A percentile compares a stretch with the other conserved stretches of the same genome.
Evolutionary conservation across 2,329 filamentous ascomycete genomes (phyloP).

Genomic region (Plenodomus biglobosus): DNA sequence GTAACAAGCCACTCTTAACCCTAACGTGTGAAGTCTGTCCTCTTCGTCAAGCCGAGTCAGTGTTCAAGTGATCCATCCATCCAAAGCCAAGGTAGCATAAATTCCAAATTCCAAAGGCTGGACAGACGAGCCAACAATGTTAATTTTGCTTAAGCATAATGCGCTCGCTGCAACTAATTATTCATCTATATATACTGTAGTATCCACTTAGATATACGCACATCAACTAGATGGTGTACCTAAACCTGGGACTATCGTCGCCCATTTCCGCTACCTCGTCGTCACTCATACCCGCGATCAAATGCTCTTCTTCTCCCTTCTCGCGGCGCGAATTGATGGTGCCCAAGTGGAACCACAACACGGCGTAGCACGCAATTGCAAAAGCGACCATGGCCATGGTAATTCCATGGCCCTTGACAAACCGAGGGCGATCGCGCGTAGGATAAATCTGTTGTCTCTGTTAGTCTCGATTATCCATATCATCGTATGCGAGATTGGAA

Average conservation of each 20-base stretch:
- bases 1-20: too few relatives aligned
- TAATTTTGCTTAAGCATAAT: too few relatives aligned
- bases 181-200: too few relatives aligned
- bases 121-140: too few relatives aligned
- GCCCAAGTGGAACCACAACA: slow-evolving; percentile 45
- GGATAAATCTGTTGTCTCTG: slow-evolving; percentile 57
- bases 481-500: neutral
- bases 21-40: too few relatives aligned
- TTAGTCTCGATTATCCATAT: too few relatives aligned
- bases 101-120: too few relatives aligned
- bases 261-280: slow-evolving; percentile 50
- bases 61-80: too few relatives aligned
- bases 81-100: too few relatives aligned
- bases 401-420: slow-evolving; percentile 55
- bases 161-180: too few relatives aligned
- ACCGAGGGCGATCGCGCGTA: slow-evolving; percentile 49
- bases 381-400: slow-evolving; percentile 54
- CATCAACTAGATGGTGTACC: slow-evolving; percentile 36
- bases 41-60: too few relatives aligned
- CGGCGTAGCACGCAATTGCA: slow-evolving; percentile 41
- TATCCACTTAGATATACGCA: neutral
- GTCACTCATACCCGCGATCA: slow-evolving; percentile 45
- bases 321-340: slow-evolving; percentile 43
- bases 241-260: slow-evolving; percentile 50
- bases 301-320: slow-evolving; percentile 46